These are phyloP conservation scores for Aurinia saxatilis DNA, from an alignment of 345 rosid genomes.

Conservation along the genomic window DNA sequence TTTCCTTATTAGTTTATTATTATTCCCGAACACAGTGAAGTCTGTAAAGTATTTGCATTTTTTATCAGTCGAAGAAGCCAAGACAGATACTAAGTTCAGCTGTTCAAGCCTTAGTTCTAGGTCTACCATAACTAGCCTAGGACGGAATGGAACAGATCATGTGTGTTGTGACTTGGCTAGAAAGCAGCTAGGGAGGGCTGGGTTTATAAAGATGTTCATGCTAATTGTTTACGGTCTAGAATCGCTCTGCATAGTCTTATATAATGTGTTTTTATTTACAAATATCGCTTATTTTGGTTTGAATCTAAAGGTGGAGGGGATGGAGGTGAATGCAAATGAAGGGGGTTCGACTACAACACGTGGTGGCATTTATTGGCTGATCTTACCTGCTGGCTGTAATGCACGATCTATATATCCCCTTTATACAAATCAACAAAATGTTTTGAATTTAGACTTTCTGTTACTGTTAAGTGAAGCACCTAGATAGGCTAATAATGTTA, in stretches of 20 bases:
- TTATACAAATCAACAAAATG: not conserved
- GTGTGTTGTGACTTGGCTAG: not conserved
- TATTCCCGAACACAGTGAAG: too few species aligned
- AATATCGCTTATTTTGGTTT: not conserved
- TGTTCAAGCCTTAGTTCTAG: not conserved
- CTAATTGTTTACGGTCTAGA: too few species aligned
- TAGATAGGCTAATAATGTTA: not conserved
- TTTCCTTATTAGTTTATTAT: not conserved
- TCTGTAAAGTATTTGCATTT: not conserved
- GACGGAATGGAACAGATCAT: not conserved
- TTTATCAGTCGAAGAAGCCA: not conserved
- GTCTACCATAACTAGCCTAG: too few species aligned
- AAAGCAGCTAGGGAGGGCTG: not conserved
- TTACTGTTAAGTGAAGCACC: not conserved
- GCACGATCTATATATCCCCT: not conserved
- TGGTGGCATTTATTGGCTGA: conserved; percentile 88
- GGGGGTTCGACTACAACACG: conserved; percentile 94
- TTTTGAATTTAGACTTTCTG: not conserved
- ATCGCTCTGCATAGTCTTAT: not conserved
- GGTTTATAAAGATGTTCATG: not conserved
- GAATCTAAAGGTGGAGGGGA: conserved; percentile 77
- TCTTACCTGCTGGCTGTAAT: conserved; percentile 99
- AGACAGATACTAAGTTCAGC: not conserved
- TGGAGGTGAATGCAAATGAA: conserved; percentile 89
- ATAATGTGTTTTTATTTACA: not conserved